Percentiles rank a stretch among this genome's conserved stretches.
These are phyloP conservation scores for Xanthoconium separans DNA, from an alignment of 1,284 basidiomycete species.

Conservation along the genomic window DNA sequence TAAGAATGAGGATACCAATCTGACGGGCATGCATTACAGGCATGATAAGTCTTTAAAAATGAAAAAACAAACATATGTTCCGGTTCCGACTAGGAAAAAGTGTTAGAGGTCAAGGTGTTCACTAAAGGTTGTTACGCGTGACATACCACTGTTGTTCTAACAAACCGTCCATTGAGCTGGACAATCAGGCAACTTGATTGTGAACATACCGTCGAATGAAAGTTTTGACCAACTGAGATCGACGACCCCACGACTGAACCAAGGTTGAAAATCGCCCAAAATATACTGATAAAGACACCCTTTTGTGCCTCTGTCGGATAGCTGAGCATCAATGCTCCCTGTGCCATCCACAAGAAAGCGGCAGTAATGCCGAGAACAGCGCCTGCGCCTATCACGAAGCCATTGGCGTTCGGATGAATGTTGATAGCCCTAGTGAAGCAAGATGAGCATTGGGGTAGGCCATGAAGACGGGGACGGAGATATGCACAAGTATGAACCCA, in stretches of 20 bases:
- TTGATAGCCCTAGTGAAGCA: conserved; percentile 65
- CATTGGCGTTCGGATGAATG: conserved; percentile 43
- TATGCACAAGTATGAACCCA: conserved; percentile 39
- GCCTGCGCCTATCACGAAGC: conserved; percentile 55
- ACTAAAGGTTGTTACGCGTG: too few relatives aligned
- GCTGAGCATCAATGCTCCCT: conserved; percentile 63
- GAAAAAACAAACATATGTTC: too few relatives aligned
- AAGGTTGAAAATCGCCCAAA: conserved; percentile 70
- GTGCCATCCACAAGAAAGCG: conserved; percentile 64
- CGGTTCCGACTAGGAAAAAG: too few relatives aligned
- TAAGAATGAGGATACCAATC: too few relatives aligned
- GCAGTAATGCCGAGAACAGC: conserved; percentile 63
- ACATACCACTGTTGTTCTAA: too few relatives aligned
- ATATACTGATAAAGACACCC: conserved; percentile 58
- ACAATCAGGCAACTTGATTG: too few relatives aligned
- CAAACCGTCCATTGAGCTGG: conserved; percentile 19
- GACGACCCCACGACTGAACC: conserved; percentile 43
- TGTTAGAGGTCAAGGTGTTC: too few relatives aligned
- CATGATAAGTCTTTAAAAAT: conserved; percentile 23
- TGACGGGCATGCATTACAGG: too few relatives aligned
- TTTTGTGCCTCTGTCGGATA: conserved; percentile 61
- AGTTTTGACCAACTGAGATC: too few relatives aligned
- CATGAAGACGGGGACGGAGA: background rate
- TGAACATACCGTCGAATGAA: too few relatives aligned
- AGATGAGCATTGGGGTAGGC: conserved; percentile 30